Evolutionary conservation across 2,329 filamentous ascomycete species (phyloP), one percentile per base, ranked within the genome.

Genomic region (Botrytis paeoniae): DNA sequence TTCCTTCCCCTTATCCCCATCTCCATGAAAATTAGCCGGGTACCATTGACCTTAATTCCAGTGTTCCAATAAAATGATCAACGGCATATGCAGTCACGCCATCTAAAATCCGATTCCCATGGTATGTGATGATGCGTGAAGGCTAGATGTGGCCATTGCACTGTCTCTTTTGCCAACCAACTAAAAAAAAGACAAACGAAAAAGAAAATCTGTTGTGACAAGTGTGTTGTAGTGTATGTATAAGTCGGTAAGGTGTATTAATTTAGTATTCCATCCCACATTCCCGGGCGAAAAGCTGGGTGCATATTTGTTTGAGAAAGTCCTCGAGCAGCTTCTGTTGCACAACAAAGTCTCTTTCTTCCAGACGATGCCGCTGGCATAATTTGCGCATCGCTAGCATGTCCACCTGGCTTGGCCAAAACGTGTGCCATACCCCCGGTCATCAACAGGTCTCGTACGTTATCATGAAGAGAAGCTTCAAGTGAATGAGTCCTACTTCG

Each of bases 301-400:
- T 88, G 86, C 61, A 86, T 80, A 35, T 83, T 80, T 61, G 84
- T 81, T 74, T 85, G 83, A 75, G 83, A 82, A 78, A 86, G 86
- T 59, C 83, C 81, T 74, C 82, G 84, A 32, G 84, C 83, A 71
- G 85, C 88, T 80, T 91, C 89, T 22, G 87, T 84, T 62, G 89
- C 87, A 82, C 89, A 92, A 83, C 91, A 92, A 54, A 91, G 85
- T 77, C 91, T 87, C 83, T 93, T 93, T 75, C 87, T 84, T 76
- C 86, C 85, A 60, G 77, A 69, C 2, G 78, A 78, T 57, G 76
- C 85, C 85, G 63, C 85, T 82, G 45, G 86, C 78, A 78, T 84
- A 72, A 83, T 83, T 72, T 81, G 84, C 73, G 81, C 81, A 74
- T 82, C 81, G 43, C 84, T 78, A 29, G 51, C 51, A 81, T 85